Base-by-base conservation (phyloP, 179 eudicot species). In the Patellifolia procumbens region DNA sequence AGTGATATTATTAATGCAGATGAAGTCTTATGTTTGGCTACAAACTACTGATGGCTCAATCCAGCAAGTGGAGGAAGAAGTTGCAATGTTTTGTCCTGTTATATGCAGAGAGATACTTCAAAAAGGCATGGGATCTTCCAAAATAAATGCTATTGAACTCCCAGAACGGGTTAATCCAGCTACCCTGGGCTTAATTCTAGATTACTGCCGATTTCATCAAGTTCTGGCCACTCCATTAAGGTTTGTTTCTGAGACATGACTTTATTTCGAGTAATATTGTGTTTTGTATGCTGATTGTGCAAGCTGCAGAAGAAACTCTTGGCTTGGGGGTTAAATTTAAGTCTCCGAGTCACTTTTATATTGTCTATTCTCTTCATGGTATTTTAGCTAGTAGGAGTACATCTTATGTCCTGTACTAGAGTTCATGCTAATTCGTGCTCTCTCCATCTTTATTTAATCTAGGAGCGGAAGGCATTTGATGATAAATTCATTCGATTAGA, bases 21-120 rank as follows among this genome's bases (percentile, higher is more conserved):
- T 90, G 93, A 89, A 89, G 83, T 85, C 95, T 72, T 92, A 85
- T 77, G 87, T 92, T 45, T 92, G 97, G 97, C 85, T 92, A 53
- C 90, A 88, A 86, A 90, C 91, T 80, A 83, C 83, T 61, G 97
- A 90, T 85, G 95, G 93, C 56, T 87, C 89, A 39, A 89, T 89
- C 34, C 95, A 89, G 81, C 89, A 92, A 90, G 94, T 89, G 22
- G 97, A 92, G 86, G 88, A 87, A 86, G 93, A 92, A 81, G 93
- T 92, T 86, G 97, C 97, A 53, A 84, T 90, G 92, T 89, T 85
- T 85, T 89, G 92, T 68, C 95, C 95, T 39, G 71, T 88, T 81
- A 85, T 92, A 83, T 86, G 93, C 79, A 82, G 87, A 63, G 95
- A 92, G 79, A 87, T 91, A 74, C 89, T 89, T 79, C 90, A 87